A percentile compares a stretch with the other conserved stretches of the same genome.
Conservation (phyloP, 345 rosid genomes). For the Firmiana major region DNA sequence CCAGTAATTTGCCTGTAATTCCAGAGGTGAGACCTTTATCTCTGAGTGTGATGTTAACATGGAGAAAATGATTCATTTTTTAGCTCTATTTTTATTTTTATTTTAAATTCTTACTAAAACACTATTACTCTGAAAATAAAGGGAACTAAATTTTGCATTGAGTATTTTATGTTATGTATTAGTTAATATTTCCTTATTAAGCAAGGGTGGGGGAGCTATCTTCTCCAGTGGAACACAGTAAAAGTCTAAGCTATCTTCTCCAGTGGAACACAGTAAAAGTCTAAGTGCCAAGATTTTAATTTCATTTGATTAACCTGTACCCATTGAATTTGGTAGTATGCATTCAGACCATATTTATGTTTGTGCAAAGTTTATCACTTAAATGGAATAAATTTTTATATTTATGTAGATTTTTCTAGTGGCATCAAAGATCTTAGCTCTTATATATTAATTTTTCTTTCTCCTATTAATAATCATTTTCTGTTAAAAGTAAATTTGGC, state of each 20-base stretch:
- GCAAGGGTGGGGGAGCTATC: background rate
- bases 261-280: background rate
- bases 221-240: background rate
- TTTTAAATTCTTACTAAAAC: background rate
- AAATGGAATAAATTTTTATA: background rate
- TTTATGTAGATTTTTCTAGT: background rate
- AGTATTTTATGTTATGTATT: background rate
- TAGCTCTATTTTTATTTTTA: background rate
- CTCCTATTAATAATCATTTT: background rate
- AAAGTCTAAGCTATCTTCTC: background rate
- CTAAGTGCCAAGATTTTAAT: background rate
- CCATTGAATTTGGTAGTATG: background rate
- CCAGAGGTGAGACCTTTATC: conserved; percentile 41
- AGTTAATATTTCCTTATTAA: background rate
- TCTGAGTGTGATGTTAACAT: conserved; percentile 3
- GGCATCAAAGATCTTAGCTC: background rate
- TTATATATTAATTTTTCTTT: background rate
- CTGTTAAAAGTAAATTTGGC: background rate
- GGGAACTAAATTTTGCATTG: background rate
- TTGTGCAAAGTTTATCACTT: background rate
- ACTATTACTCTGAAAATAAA: background rate
- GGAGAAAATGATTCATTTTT: background rate
- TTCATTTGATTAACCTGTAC: background rate
- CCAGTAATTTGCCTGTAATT: conserved; percentile 19
- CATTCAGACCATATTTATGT: background rate